Percentiles rank a stretch among this genome's conserved stretches.
These are phyloP conservation scores for Leccinum huronense DNA, from an alignment of 1,284 basidiomycete species.

Conservation along the genomic window DNA sequence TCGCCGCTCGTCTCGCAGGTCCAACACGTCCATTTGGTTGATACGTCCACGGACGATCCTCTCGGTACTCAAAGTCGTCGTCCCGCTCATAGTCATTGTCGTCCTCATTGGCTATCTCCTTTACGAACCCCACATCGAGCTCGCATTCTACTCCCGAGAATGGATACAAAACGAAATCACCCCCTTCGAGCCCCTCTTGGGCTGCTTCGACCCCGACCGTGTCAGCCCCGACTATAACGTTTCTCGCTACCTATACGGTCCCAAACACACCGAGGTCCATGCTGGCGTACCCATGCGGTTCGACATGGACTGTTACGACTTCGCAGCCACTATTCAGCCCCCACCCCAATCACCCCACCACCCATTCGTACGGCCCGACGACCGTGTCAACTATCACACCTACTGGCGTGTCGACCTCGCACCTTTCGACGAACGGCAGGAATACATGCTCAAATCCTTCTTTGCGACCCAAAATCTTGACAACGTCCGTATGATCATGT, in stretches of 20 bases:
- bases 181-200: slow-evolving; percentile 56
- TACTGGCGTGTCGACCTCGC: slow-evolving; percentile 90
- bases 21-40: slow-evolving; percentile 4
- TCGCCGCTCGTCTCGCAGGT: slow-evolving; percentile 16
- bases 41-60: slow-evolving; percentile 30
- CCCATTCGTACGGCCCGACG: slow-evolving; percentile 33
- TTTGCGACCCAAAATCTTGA: slow-evolving; percentile 82
- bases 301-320: slow-evolving; percentile 87
- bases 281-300: slow-evolving; percentile 73
- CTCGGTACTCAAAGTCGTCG: slow-evolving; percentile 27
- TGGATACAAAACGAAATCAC: slow-evolving; percentile 76
- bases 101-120: slow-evolving; percentile 51
- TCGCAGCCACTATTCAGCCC: slow-evolving; percentile 70
- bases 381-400: slow-evolving; percentile 72
- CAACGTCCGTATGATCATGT: slow-evolving; percentile 71
- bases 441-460: slow-evolving; percentile 86
- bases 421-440: slow-evolving; percentile 76
- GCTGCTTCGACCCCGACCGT: slow-evolving; percentile 67
- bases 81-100: slow-evolving; percentile 41
- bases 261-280: slow-evolving; percentile 66
- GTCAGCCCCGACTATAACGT: slow-evolving; percentile 71
- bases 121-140: slow-evolving; percentile 82
- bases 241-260: slow-evolving; percentile 57
- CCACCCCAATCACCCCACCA: slow-evolving; percentile 7
- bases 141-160: slow-evolving; percentile 68